Percentiles rank a stretch among this genome's conserved stretches.
These are phyloP conservation scores for Populus simonii DNA, from an alignment of 345 rosid species.

Conservation along the genomic window DNA sequence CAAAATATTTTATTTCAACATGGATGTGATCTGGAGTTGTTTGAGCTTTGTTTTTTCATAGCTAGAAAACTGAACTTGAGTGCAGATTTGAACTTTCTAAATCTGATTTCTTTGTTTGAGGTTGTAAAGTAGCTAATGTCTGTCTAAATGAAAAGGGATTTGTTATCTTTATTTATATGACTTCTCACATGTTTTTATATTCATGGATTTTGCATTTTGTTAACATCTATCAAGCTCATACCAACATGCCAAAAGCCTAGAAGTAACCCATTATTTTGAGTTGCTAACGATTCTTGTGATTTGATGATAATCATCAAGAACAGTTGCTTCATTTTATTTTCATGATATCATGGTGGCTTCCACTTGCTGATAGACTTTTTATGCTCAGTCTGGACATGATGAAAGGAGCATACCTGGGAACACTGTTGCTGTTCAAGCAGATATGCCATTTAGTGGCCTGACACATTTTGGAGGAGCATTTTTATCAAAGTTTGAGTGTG, in stretches of 20 bases:
- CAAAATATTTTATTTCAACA: background rate
- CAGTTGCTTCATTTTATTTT: background rate
- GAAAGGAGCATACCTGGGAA: conserved; percentile 45
- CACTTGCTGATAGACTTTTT: conserved; percentile 1
- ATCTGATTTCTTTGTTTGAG: background rate
- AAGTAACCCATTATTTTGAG: background rate
- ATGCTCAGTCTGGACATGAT: conserved; percentile 25
- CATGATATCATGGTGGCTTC: background rate
- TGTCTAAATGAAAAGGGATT: background rate
- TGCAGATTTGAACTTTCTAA: background rate
- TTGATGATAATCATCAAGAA: background rate
- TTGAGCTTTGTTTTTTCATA: background rate
- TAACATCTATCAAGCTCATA: background rate
- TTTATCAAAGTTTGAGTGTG: conserved; percentile 29
- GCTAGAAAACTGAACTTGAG: background rate
- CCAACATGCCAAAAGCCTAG: background rate
- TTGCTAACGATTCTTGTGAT: background rate
- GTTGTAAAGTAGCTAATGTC: background rate
- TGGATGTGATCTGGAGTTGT: background rate
- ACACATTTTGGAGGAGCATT: conserved; percentile 29
- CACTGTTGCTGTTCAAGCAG: conserved; percentile 36
- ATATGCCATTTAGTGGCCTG: conserved; percentile 29
- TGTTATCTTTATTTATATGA: background rate
- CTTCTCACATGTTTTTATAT: background rate
- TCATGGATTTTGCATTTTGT: too few relatives aligned